Percentiles rank a stretch among this genome's conserved stretches.
phyloP scores from a whole-genome alignment of 805 yeast genomes.

The Saccharomycopsis schoenii region DNA sequence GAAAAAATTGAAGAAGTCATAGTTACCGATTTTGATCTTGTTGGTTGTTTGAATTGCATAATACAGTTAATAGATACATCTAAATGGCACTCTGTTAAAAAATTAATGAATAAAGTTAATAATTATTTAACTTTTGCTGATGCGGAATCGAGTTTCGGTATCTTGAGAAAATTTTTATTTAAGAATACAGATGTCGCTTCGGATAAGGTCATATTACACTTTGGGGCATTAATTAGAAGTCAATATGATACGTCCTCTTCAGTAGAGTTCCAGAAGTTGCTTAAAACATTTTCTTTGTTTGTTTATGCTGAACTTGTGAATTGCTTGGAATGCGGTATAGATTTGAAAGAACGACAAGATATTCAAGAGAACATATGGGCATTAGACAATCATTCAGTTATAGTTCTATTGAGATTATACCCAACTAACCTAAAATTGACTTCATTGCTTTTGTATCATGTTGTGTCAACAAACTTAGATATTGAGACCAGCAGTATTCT shows the following conservation, averaged over 20 bases:
- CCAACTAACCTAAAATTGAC: not conserved
- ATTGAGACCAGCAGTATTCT: not conserved
- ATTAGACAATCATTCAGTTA: not conserved
- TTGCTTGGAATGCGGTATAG: not conserved
- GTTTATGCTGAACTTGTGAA: not conserved
- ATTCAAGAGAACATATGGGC: not conserved
- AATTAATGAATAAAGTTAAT: not conserved
- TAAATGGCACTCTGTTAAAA: not conserved
- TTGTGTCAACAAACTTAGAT: not conserved
- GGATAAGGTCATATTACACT: not conserved
- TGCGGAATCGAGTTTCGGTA: not conserved
- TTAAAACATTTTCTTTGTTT: not conserved
- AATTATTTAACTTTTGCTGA: slow-evolving; percentile 2
- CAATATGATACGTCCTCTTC: not conserved
- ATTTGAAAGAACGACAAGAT: not conserved
- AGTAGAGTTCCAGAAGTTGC: not conserved
- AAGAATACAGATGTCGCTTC: not conserved
- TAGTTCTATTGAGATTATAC: not conserved
- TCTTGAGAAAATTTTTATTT: slow-evolving; percentile 5
- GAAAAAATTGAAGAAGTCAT: slow-evolving; percentile 3
- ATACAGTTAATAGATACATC: not conserved
- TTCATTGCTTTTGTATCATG: not conserved
- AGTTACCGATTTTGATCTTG: slow-evolving; percentile 9
- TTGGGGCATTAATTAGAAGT: not conserved
- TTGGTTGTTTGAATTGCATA: slow-evolving; percentile 5